Evolutionary conservation across 2,329 filamentous ascomycete genomes (phyloP).

Genomic region (Sporothrix sp.): DNA sequence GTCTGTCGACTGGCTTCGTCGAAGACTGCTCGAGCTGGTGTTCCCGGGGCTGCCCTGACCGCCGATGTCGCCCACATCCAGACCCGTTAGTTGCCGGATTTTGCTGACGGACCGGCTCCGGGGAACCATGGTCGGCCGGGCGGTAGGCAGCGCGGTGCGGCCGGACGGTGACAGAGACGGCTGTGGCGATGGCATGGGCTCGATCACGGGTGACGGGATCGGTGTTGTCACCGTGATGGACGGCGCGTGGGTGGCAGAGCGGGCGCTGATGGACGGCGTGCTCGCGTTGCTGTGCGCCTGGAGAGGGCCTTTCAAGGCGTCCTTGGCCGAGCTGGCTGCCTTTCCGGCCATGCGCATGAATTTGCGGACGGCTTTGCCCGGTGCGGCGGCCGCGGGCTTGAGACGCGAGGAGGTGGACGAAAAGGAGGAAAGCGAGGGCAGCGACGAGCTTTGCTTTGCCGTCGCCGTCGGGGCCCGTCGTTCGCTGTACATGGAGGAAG

Average conservation of each 20-base stretch:
- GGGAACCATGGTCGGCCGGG: not conserved
- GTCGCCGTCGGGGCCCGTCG: not conserved
- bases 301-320: not conserved
- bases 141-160: not conserved
- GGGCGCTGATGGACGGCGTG: constrained; percentile 8
- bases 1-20: constrained; percentile 4
- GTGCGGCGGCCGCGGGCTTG: constrained; percentile 2
- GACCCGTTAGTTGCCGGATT: constrained; percentile 15
- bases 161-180: not conserved
- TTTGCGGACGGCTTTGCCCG: constrained; percentile 6
- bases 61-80: constrained; percentile 4
- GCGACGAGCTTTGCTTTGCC: not conserved
- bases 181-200: not conserved
- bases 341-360: constrained; percentile 8
- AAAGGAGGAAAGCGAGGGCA: not conserved
- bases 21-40: not conserved
- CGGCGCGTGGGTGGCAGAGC: constrained; percentile 14
- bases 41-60: not conserved
- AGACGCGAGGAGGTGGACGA: constrained; percentile 6
- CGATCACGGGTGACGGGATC: not conserved
- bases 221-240: constrained; percentile 1
- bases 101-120: constrained; percentile 14
- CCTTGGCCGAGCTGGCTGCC: constrained; percentile 9
- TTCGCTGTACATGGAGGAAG: constrained; percentile 13
- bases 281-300: constrained; percentile 1